Percentiles rank a stretch among this genome's conserved stretches.
Conservation (phyloP, 495 filamentous ascomycete species). For the Hypomontagnella monticulosa region DNA sequence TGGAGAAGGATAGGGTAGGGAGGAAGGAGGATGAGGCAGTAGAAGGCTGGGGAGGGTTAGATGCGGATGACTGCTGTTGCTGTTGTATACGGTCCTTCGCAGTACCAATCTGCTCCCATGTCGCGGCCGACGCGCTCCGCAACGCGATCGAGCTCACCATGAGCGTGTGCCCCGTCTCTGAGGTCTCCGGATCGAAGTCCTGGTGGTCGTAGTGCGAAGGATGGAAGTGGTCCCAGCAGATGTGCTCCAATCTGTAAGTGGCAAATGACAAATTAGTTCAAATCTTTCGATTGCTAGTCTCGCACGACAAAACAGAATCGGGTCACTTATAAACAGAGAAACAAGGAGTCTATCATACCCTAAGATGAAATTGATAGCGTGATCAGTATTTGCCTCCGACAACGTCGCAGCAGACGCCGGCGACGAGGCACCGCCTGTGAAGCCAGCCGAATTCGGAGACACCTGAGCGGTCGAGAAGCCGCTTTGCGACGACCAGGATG, state of each 20-base stretch:
- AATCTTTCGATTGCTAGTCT: not conserved
- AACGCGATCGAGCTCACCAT: slow-evolving; percentile 57
- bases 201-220: slow-evolving; percentile 41
- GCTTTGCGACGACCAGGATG: slow-evolving; percentile 10
- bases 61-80: not conserved
- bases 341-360: slow-evolving; percentile 45
- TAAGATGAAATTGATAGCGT: slow-evolving; percentile 62
- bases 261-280: not conserved
- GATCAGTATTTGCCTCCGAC: slow-evolving; percentile 50
- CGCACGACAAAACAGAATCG: not conserved
- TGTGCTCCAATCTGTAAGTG: slow-evolving; percentile 56
- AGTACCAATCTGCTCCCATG: slow-evolving; percentile 39
- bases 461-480: not conserved
- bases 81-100: slow-evolving; percentile 15
- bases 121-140: slow-evolving; percentile 42
- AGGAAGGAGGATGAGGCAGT: slow-evolving; percentile 1
- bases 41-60: slow-evolving; percentile 1
- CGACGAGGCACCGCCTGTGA: not conserved
- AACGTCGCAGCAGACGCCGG: slow-evolving; percentile 9
- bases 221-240: slow-evolving; percentile 60
- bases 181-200: slow-evolving; percentile 36
- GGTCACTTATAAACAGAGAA: not conserved
- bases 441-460: not conserved
- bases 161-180: slow-evolving; percentile 54
- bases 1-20: not conserved